Conservation (phyloP, 306 rosid species). For the Lotus japonicus region DNA sequence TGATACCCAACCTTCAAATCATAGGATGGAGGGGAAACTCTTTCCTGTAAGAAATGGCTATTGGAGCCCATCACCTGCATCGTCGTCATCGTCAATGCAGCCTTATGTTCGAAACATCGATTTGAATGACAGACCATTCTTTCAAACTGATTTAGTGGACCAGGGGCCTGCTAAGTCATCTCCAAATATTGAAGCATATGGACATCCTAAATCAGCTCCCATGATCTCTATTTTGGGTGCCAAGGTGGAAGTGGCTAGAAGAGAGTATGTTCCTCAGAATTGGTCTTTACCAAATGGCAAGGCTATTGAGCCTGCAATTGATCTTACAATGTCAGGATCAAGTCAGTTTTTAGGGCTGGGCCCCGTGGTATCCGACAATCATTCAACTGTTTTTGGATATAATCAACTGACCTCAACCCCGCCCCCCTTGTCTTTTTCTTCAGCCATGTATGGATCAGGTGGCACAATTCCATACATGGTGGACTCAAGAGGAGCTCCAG, state of each 20-base stretch:
- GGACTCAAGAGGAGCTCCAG: conserved; percentile 71
- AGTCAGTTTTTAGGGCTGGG: conserved; percentile 50
- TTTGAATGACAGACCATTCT: conserved; percentile 76
- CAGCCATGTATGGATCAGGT: conserved; percentile 62
- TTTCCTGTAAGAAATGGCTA: conserved; percentile 41
- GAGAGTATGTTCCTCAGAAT: conserved; percentile 41
- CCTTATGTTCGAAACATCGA: conserved; percentile 81
- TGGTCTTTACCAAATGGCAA: conserved; percentile 62
- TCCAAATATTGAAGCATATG: conserved; percentile 35
- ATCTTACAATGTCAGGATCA: conserved; percentile 53
- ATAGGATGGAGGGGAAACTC: conserved; percentile 50
- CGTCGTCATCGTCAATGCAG: conserved; percentile 81
- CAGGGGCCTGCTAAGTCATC: conserved; percentile 41
- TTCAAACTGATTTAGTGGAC: conserved; percentile 61
- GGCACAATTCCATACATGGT: conserved; percentile 78
- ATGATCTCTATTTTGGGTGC: conserved; percentile 87
- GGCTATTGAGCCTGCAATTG: conserved; percentile 48
- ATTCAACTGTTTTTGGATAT: conserved; percentile 57
- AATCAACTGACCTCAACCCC: conserved; percentile 54
- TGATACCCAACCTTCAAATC: conserved; percentile 47
- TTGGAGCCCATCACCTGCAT: conserved; percentile 79
- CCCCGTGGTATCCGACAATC: conserved; percentile 46
- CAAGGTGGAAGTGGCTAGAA: conserved; percentile 62
- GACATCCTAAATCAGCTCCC: conserved; percentile 47
- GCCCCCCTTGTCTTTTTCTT: conserved; percentile 56